Evolutionary conservation across 2,329 filamentous ascomycete species (phyloP), one percentile per base, ranked within the genome.

Genomic region (Ambrosiella beaveri): DNA sequence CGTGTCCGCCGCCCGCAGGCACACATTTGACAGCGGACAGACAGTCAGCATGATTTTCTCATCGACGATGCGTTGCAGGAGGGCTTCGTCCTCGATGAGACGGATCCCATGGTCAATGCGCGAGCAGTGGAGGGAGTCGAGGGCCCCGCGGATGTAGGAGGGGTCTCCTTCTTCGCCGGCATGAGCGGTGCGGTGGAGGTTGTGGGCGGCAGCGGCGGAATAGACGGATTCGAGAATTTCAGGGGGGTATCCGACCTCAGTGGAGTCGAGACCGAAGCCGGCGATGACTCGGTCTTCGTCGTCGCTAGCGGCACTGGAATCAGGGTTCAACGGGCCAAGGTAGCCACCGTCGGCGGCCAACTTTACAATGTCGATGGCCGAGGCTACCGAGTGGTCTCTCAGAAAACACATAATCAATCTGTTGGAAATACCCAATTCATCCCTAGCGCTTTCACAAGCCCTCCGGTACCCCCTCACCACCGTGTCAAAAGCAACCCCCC

Each of bases 21-120:
- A 65, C 2, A 89, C 79, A 68, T 91, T 89, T 63, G 82, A 86
- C 61, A 87, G 66, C 1, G 86, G 86, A 65, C 86, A 91, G 41
- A 88, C 73, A 0, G 84, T 86, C 59, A 90, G 68, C 65, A 90
- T 65, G 17, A 78, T 79, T 41, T 75, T 71, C 58, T 79, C 71
- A 11, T 69, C 66, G 1, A 77, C 82, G 12, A 88, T 73, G 27
- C 76, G 73, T 61, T 72, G 65, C 66, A 88, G 70, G 35, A 89
- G 71, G 17, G 68, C 72, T 0, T 73, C 68, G 62, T 87, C 80
- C 49, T 84, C 75, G 4, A 77, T 73, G 7, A 86, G 73, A 7
- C 79, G 76, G 58, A 87, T 80, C 0, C 86, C 86, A 66, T 91
- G 85, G 66, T 90, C 86, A 65, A 91, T 86, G 47, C 86, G 78